phyloP scores from a whole-genome alignment of 148 eudicot genomes.

The Vaccinium macrocarpon region DNA sequence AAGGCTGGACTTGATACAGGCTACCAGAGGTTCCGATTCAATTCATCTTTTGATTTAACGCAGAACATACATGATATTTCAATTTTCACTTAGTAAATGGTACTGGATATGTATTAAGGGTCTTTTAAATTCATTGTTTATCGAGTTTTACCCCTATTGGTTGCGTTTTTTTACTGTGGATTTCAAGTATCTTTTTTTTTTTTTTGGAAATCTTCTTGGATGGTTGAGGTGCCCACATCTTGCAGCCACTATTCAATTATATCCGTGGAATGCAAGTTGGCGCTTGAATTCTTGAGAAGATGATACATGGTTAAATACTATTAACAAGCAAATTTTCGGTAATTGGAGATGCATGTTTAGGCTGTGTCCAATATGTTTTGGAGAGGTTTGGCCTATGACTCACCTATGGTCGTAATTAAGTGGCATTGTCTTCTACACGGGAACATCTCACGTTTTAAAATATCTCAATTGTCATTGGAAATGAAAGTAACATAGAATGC shows the following conservation, averaged over 20 bases:
- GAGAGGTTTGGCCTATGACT: not conserved
- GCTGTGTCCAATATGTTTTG: not conserved
- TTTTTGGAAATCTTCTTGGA: not conserved
- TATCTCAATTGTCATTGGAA: conserved; percentile 5
- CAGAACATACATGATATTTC: not conserved
- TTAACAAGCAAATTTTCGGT: not conserved
- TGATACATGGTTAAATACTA: not conserved
- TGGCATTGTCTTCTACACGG: conserved; percentile 12
- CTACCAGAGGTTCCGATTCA: conserved; percentile 61
- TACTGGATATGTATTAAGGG: not conserved
- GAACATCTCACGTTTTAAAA: conserved; percentile 9
- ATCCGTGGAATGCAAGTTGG: not conserved
- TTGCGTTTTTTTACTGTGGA: not conserved
- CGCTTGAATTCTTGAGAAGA: not conserved
- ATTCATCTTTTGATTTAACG: not conserved
- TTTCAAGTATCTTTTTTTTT: not conserved
- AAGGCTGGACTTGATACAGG: conserved; percentile 96
- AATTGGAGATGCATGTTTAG: not conserved
- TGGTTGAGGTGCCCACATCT: not conserved
- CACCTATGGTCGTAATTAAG: not conserved
- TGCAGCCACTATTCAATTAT: not conserved
- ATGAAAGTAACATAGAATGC: not conserved
- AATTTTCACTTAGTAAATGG: not conserved
- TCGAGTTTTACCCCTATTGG: not conserved
- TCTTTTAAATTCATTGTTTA: not conserved